Evolutionary conservation across 805 yeast species (phyloP).

Genomic region (Kodamaea jinghongensis): DNA sequence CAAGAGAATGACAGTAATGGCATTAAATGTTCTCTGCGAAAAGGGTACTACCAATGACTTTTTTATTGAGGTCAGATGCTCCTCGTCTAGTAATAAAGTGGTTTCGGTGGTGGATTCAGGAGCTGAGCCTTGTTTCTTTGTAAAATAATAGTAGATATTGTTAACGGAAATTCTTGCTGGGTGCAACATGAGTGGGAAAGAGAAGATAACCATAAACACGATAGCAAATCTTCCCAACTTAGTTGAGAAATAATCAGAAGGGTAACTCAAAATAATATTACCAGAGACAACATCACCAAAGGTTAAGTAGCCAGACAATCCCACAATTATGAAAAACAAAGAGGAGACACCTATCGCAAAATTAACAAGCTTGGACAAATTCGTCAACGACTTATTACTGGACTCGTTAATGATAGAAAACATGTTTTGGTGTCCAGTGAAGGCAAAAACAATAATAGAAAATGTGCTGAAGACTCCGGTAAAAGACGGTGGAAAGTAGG

Average conservation of each 20-base stretch:
- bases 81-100: conserved; percentile 13
- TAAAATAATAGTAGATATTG: conserved; percentile 54
- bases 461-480: conserved; percentile 60
- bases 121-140: conserved; percentile 24
- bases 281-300: conserved; percentile 81
- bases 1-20: conserved; percentile 37
- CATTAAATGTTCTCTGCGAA: conserved; percentile 21
- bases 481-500: conserved; percentile 38
- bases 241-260: conserved; percentile 53
- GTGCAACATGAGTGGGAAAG: conserved; percentile 89
- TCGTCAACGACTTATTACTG: conserved; percentile 47
- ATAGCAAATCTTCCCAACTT: conserved; percentile 80
- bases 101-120: conserved; percentile 9
- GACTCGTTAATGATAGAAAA: conserved; percentile 85
- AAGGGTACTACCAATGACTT: conserved; percentile 27
- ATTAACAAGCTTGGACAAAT: conserved; percentile 46
- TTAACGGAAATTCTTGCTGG: conserved; percentile 84
- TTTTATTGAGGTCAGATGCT: conserved; percentile 6
- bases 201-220: conserved; percentile 72
- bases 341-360: conserved; percentile 61
- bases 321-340: conserved; percentile 64
- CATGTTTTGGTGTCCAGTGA: conserved; percentile 95
- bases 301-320: conserved; percentile 79
- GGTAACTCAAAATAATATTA: conserved; percentile 77
- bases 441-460: conserved; percentile 93